Conservation (phyloP, 768 basidiomycete genomes). For the Calocera cornea region DNA sequence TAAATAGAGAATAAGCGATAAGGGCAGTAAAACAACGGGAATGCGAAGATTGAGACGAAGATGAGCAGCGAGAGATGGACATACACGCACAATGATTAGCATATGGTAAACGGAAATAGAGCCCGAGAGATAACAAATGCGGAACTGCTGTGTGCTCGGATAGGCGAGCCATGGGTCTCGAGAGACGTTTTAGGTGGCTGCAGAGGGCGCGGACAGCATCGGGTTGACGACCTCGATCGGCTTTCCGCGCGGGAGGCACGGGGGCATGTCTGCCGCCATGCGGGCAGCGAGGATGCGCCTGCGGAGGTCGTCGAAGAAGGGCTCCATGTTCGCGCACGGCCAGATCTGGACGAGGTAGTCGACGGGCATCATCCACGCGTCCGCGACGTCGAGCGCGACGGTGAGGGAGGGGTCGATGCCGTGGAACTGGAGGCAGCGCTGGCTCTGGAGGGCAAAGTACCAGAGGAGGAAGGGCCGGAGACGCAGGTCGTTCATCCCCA, state of each 20-base stretch:
- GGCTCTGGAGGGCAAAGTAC: constrained; percentile 37
- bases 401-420: neutral
- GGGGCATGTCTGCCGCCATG: neutral
- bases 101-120: too few relatives aligned
- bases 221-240: neutral
- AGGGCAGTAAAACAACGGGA: too few relatives aligned
- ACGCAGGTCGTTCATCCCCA: constrained; percentile 27
- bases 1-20: too few relatives aligned
- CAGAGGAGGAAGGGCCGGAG: constrained; percentile 55
- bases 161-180: too few relatives aligned
- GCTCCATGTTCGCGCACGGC: neutral
- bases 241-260: neutral
- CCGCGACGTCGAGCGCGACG: constrained; percentile 1
- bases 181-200: neutral
- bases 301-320: neutral
- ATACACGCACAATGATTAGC: too few relatives aligned
- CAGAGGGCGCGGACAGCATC: neutral
- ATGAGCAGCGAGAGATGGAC: too few relatives aligned
- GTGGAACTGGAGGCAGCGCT: constrained; percentile 2
- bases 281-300: neutral
- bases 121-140: too few relatives aligned
- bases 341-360: neutral
- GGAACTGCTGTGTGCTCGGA: too few relatives aligned
- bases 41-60: too few relatives aligned
- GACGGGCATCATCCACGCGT: constrained; percentile 3